A percentile compares a stretch with the other conserved stretches of the same genome.
Evolutionary conservation across 2,329 filamentous ascomycete genomes (phyloP).

Genomic region (Dendryphion nanum): DNA sequence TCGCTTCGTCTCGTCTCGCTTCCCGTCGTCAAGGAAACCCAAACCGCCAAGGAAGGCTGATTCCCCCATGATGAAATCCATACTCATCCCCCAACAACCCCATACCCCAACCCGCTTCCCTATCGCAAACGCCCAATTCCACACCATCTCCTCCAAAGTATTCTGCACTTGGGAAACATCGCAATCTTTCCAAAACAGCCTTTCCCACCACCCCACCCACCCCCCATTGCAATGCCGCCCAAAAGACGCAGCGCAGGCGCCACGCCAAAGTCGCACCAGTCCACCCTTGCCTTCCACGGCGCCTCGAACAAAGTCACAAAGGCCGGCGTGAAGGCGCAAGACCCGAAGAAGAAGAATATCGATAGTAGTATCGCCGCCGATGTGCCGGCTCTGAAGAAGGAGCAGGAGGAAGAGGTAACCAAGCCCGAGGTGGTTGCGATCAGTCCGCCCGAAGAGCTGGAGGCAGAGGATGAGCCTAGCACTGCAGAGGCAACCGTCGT

Average conservation of each 20-base stretch:
- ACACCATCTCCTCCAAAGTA: no score
- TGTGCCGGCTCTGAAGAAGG: no score
- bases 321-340: slow-evolving; percentile 40
- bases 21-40: no score
- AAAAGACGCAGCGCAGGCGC: slow-evolving; percentile 43
- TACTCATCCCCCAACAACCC: no score
- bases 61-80: no score
- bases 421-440: slow-evolving; percentile 19
- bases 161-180: no score
- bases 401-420: slow-evolving; percentile 25
- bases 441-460: slow-evolving; percentile 2
- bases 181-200: no score
- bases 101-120: no score
- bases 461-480: slow-evolving; percentile 28
- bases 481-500: slow-evolving; percentile 41
- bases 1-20: no score
- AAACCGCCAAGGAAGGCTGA: no score
- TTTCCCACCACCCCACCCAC: no score
- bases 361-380: slow-evolving; percentile 26
- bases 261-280: slow-evolving; percentile 53
- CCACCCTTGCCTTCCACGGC: slow-evolving; percentile 63
- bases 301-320: slow-evolving; percentile 60
- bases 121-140: no score
- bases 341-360: slow-evolving; percentile 40
- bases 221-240: slow-evolving; percentile 46